Conservation (phyloP, 345 rosid genomes). For the Boechera stricta region DNA sequence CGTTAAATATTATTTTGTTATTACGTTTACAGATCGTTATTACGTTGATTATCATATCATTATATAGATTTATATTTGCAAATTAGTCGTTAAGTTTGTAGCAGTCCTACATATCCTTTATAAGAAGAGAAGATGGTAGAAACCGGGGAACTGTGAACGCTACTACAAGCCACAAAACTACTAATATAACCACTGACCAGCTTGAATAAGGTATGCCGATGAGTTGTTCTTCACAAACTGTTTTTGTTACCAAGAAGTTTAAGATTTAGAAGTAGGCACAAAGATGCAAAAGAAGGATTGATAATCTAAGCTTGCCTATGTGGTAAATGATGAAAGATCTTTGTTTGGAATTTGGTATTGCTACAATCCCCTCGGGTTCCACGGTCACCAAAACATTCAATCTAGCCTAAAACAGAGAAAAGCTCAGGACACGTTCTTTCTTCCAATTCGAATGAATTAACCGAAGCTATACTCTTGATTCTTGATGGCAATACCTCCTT, state of each 20-base stretch:
- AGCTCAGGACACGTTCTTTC: background rate
- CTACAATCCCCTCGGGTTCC: conserved; percentile 66
- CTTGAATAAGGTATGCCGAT: conserved; percentile 68
- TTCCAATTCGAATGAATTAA: conserved; percentile 52
- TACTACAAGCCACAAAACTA: conserved; percentile 54
- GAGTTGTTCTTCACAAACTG: conserved; percentile 73
- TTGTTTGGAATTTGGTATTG: conserved; percentile 55
- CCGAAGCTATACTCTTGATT: no score
- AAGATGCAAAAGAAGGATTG: background rate
- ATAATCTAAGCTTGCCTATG: conserved; percentile 49
- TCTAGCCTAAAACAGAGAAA: conserved; percentile 43
- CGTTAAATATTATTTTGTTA: no score
- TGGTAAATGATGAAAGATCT: conserved; percentile 59
- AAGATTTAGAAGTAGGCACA: background rate
- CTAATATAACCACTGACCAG: conserved; percentile 61
- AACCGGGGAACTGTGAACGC: conserved; percentile 57
- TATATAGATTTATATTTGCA: no score
- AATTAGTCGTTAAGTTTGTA: no score
- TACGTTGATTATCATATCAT: no score
- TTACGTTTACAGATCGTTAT: no score
- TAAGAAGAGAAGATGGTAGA: conserved; percentile 52
- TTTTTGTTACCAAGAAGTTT: conserved; percentile 11
- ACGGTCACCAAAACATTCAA: no score
- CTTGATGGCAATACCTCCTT: no score
- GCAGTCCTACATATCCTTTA: no score